Base-by-base conservation (phyloP, 1,139 yeast species). In the Pichia sp. region DNA sequence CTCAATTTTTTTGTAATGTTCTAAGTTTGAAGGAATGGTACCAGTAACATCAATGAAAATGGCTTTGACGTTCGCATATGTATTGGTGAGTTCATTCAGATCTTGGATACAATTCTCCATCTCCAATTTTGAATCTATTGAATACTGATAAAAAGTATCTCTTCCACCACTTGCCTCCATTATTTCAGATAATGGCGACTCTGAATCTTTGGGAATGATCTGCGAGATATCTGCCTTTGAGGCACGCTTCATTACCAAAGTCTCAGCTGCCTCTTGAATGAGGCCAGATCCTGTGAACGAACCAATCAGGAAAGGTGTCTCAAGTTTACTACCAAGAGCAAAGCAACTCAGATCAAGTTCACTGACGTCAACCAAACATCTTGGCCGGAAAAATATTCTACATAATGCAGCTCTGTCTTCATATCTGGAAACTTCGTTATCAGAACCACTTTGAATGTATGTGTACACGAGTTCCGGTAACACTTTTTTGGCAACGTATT, bases 201-300 rank as follows among this genome's bases (percentile, higher is more conserved):
- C 61, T 6, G 70, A 66, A 39, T 65, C 60, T 13, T 68, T 63
- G 3, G 75, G 71, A 33, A 70, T 65, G 68, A 70, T 67, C 47
- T 69, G 74, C 27, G 67, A 58, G 17, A 68, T 55, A 19, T 59
- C 59, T 27, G 66, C 66, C 32, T 57, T 35, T n/a, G n/a, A n/a
- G n/a, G n/a, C n/a, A n/a, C n/a, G n/a, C n/a, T 67, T 52, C 1
- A 72, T 63, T 40, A 70, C 53, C 6, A 65, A 67, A 27, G 58
- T 56, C 49, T 77, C 84, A 3, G 80, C 83, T 21, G 74, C 78
- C 0, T 68, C 67, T 45, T 71, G 73, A 2, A 81, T 81, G 54
- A 75, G 61, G 37, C 60, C 66, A 25, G 78, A 81, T 46, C 74
- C 68, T 1, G 79, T 78, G 12, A 77, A 66, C 1, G 84, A 79